Evolutionary conservation across 2,329 filamentous ascomycete species (phyloP).

Genomic region (Aspergillus sp.): DNA sequence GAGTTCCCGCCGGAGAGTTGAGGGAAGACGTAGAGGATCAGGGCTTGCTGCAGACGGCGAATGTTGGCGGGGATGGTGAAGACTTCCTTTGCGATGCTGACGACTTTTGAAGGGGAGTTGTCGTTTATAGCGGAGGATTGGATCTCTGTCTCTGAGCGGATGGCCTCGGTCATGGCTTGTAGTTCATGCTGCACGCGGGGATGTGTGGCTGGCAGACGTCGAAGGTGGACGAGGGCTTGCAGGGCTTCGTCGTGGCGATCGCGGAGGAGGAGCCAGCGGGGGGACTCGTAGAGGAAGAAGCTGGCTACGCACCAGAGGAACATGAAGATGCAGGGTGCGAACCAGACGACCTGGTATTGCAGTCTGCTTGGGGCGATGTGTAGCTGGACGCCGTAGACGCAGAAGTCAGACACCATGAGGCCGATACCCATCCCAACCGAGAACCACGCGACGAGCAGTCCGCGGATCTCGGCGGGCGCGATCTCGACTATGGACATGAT

Average conservation of each 20-base stretch:
- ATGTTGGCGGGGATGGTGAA: slow-evolving; percentile 40
- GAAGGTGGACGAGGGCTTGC: neutral
- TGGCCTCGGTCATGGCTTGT: neutral
- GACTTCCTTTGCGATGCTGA: slow-evolving; percentile 32
- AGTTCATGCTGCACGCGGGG: neutral
- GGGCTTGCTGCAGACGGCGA: slow-evolving; percentile 38
- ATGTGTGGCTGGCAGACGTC: neutral
- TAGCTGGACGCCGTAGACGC: neutral
- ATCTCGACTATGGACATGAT: slow-evolving; percentile 89
- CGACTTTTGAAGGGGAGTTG: neutral
- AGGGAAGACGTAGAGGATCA: slow-evolving; percentile 38
- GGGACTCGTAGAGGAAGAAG: neutral
- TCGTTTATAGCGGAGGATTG: too few species aligned
- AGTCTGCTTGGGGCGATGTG: neutral
- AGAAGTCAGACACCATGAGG: neutral
- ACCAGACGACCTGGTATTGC: neutral
- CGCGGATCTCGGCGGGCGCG: slow-evolving; percentile 69
- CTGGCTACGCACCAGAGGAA: neutral
- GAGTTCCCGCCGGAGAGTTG: slow-evolving; percentile 47
- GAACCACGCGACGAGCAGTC: slow-evolving; percentile 48
- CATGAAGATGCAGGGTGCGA: neutral
- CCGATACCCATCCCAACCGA: neutral
- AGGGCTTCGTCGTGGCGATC: neutral
- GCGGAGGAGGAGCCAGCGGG: neutral
- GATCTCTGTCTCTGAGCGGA: too few species aligned